Evolutionary conservation across 768 basidiomycete species (phyloP), one percentile per base, ranked within the genome.

Genomic region (Phaffia tasmanica): DNA sequence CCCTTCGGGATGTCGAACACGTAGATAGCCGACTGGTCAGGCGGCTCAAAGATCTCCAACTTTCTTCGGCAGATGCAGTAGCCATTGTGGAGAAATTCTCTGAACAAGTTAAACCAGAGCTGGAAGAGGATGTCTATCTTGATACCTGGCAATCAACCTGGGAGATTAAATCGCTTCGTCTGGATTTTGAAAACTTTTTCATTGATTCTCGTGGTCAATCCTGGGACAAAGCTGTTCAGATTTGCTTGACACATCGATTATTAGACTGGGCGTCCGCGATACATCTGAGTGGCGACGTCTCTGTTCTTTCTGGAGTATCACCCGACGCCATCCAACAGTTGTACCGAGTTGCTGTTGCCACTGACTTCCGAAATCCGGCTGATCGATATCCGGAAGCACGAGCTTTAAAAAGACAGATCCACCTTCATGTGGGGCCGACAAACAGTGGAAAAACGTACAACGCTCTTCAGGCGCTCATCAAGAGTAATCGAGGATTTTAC

Each of bases 371-470:
- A 1, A 71, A 71, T 60, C 57, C 64, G 23, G 50, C 65, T 16
- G 62, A 71, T 16, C 65, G 70, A n/a, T 73, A 73, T 53, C 73
- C 76, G 50, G 57, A 30, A 1, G 84, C 90, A 0, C 84, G 94
- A 14, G 72, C 75, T 15, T 77, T 85, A 70, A 81, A 80, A 21
- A 82, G 93, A 23, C 88, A 85, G 71, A 79, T 98, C 71, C 86
- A 93, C 75, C 85, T 98, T 80, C 94, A 99, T 72, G 90, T 99
- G 50, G 95, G 94, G 0, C 95, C 95, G 0, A 98, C 95, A 27
- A 99, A 98, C 76, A 89, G 88, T 69, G 95, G 94, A 35, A 99
- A 99, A 79, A 99, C 94, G 0, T 85, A 98, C 73, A 85, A 87
- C 72, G 95, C 94, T 0, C 79, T 99, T 11, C 85, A 89, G 54